Percentiles rank a stretch among this genome's conserved stretches.
Evolutionary conservation across 2,329 filamentous ascomycete species (phyloP).

Genomic region (Ceratocystis albifundus): DNA sequence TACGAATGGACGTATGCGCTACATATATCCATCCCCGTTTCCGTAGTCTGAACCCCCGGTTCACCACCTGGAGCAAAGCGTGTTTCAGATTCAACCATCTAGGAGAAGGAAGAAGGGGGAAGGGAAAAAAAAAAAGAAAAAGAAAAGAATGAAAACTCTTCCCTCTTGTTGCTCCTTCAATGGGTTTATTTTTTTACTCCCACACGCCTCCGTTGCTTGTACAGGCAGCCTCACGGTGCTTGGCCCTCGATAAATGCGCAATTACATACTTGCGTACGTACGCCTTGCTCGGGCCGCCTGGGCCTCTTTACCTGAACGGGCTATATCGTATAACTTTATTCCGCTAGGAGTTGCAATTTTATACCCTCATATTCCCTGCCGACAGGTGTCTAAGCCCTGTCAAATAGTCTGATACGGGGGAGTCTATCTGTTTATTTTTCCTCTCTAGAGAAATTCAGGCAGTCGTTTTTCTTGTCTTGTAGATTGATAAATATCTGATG

Average conservation of each 20-base stretch:
- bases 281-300: neutral
- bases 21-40: neutral
- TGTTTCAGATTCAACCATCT: slow-evolving; percentile 7
- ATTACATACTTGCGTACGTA: neutral
- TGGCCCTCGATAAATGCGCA: neutral
- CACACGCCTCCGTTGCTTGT: neutral
- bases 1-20: neutral
- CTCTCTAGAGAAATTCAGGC: neutral
- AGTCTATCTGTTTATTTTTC: neutral
- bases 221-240: neutral
- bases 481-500: too few species aligned
- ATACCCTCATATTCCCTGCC: neutral
- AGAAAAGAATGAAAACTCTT: too few species aligned
- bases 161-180: neutral
- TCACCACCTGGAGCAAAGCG: neutral
- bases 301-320: neutral
- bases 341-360: neutral
- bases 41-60: neutral
- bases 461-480: too few species aligned
- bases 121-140: slow-evolving; percentile 8
- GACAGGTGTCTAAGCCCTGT: slow-evolving; percentile 17
- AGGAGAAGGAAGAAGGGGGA: slow-evolving; percentile 5
- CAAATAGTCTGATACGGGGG: slow-evolving; percentile 11
- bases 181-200: neutral
- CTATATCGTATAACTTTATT: neutral